Evolutionary conservation across 2,329 filamentous ascomycete species (phyloP), one percentile per base, ranked within the genome.

Genomic region (Botrytis porri): DNA sequence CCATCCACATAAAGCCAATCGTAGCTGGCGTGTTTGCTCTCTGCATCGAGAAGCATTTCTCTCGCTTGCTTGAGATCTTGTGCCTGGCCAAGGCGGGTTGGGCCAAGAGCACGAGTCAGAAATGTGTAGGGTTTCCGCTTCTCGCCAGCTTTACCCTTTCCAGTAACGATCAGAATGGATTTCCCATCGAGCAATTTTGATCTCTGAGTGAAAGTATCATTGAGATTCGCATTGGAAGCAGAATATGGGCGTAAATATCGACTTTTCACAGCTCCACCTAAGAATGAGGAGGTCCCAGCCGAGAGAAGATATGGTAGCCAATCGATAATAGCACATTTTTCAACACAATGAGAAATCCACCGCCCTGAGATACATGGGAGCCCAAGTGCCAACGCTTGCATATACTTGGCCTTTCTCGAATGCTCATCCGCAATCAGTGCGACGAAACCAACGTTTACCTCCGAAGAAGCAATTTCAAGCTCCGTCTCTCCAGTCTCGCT

Each of bases 311-410:
- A 98, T 0, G 90, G 88, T 12, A 87, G 84, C 92, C 95, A 98
- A 69, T 92, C 88, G 0, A 97, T 82, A 0, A 95, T 82, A 12
- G 83, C 80, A 9, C 85, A 84, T 45, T 88, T 88, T 1, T 85
- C 82, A 4, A 95, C 81, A 75, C 93, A 97, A 67, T 92, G 88
- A 39, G 88, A 86, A 65, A 97, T 84, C 95, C 96, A 99, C 71
- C 91, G 90, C 9, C 90, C 88, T 9, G 93, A 92, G 2, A 99
- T 85, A 78, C 95, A 97, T 0, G 96, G 96, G 0, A 99, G 83
- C 0, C 93, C 94, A 0, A 99, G 87, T 0, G 96, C 95, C 3
- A 99, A 87, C 0, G 96, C 96, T 83, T 98, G 95, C 86, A 98
- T 93, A 81, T 96, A 98, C 81, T 98, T 99, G 67, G 90, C 88